Evolutionary conservation across 495 filamentous ascomycete genomes (phyloP).

Genomic region (Lasiosphaeria ovina): DNA sequence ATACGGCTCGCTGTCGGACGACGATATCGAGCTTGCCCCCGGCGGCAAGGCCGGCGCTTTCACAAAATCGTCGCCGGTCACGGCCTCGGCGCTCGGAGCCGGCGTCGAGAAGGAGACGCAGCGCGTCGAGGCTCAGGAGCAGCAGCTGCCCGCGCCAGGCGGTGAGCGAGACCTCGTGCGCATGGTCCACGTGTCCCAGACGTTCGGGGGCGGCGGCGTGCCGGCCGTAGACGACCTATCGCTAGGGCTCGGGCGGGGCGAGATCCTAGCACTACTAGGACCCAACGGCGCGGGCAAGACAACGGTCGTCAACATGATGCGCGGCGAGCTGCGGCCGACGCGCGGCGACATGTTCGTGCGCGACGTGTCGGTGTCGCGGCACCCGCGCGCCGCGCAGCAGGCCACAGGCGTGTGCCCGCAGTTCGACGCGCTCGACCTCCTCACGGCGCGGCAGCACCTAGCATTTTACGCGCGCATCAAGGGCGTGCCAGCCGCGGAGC

Average conservation of each 20-base stretch:
- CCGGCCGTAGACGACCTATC: conserved; percentile 73
- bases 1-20: neutral
- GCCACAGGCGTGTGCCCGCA: conserved; percentile 72
- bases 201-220: conserved; percentile 59
- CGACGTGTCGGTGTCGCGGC: conserved; percentile 60
- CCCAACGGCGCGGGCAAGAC: conserved; percentile 85
- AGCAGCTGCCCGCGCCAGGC: neutral
- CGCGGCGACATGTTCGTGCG: conserved; percentile 56
- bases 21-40: neutral
- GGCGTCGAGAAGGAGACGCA: conserved; percentile 36
- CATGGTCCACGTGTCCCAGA: conserved; percentile 72
- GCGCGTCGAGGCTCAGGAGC: conserved; percentile 24
- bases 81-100: conserved; percentile 21
- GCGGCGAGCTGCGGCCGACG: conserved; percentile 54
- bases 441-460: conserved; percentile 70
- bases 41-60: too few relatives aligned
- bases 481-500: conserved; percentile 51
- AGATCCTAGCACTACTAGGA: conserved; percentile 78
- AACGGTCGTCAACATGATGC: conserved; percentile 75
- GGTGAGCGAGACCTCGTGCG: conserved; percentile 61
- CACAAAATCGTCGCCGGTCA: neutral
- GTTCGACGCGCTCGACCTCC: conserved; percentile 63
- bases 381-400: conserved; percentile 59
- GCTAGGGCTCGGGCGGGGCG: conserved; percentile 69
- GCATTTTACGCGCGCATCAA: conserved; percentile 67